Evolutionary conservation across 192 early-diverging fungal genomes (phyloP).

Genomic region (Helicostylum pulchrum): DNA sequence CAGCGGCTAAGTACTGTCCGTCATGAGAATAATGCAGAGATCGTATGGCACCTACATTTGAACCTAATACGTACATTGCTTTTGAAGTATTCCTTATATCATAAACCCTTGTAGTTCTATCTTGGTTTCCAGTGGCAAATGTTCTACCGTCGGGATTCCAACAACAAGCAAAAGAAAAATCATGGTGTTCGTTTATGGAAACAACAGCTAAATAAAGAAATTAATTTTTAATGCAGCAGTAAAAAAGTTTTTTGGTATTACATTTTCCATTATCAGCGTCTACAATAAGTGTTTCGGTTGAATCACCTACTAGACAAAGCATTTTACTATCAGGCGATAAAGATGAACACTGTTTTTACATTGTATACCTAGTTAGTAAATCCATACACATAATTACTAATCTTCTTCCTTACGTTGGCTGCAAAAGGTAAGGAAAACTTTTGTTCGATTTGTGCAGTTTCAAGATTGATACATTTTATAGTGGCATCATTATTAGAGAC

Average conservation of each 20-base stretch:
- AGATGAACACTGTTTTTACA: conserved; percentile 48
- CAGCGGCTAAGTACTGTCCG: conserved; percentile 49
- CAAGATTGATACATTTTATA: conserved; percentile 47
- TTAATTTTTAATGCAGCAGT: not conserved
- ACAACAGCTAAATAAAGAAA: conserved; percentile 21
- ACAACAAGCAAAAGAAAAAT: conserved; percentile 67
- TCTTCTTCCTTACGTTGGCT: conserved; percentile 48
- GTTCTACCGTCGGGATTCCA: conserved; percentile 56
- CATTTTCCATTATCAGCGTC: conserved; percentile 47
- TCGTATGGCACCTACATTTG: conserved; percentile 54
- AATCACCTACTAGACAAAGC: conserved; percentile 58
- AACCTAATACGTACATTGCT: conserved; percentile 48
- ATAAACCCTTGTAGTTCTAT: conserved; percentile 52
- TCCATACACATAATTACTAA: not conserved
- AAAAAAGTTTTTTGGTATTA: conserved; percentile 13
- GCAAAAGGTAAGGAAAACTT: conserved; percentile 49
- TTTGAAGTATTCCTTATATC: conserved; percentile 58
- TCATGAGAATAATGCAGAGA: conserved; percentile 57
- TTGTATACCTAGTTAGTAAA: not conserved
- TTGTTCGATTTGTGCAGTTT: conserved; percentile 30
- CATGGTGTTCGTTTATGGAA: conserved; percentile 55
- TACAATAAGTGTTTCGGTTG: conserved; percentile 44
- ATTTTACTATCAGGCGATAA: conserved; percentile 51
- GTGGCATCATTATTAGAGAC: conserved; percentile 58
- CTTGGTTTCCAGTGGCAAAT: conserved; percentile 68